Conservation (phyloP, 805 yeast species). For the Myxozyma melibiosi region DNA sequence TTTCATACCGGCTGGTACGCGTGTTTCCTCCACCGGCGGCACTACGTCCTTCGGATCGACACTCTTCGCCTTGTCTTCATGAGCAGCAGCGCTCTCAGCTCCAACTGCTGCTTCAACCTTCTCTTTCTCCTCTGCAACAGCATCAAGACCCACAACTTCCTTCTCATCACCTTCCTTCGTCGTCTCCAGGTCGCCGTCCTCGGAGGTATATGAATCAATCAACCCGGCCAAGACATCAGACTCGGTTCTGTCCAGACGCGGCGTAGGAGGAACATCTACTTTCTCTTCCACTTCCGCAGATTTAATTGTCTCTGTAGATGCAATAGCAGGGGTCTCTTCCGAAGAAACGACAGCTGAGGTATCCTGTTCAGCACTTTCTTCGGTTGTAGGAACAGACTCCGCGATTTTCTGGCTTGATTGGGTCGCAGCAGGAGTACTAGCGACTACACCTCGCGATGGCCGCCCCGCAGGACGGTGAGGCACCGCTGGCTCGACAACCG, state of each 20-base stretch:
- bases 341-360: background rate
- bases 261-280: no score
- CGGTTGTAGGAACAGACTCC: background rate
- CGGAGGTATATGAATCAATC: slow-evolving; percentile 11
- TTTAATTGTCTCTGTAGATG: background rate
- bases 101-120: no score
- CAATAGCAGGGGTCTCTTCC: no score
- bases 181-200: no score
- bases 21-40: no score
- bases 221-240: slow-evolving; percentile 19
- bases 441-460: slow-evolving; percentile 10
- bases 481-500: background rate
- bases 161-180: background rate
- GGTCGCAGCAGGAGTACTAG: no score
- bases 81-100: no score
- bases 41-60: no score
- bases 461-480: slow-evolving; percentile 14
- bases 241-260: no score
- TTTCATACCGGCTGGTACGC: no score
- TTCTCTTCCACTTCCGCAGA: background rate
- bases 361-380: background rate
- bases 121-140: background rate
- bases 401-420: background rate
- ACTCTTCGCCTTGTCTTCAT: no score
- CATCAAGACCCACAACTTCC: background rate